These are phyloP conservation scores for Pseudisothecium myosuroides DNA, from an alignment of 225 moss, liverwort and hornwort genomes.

Conservation along the genomic window DNA sequence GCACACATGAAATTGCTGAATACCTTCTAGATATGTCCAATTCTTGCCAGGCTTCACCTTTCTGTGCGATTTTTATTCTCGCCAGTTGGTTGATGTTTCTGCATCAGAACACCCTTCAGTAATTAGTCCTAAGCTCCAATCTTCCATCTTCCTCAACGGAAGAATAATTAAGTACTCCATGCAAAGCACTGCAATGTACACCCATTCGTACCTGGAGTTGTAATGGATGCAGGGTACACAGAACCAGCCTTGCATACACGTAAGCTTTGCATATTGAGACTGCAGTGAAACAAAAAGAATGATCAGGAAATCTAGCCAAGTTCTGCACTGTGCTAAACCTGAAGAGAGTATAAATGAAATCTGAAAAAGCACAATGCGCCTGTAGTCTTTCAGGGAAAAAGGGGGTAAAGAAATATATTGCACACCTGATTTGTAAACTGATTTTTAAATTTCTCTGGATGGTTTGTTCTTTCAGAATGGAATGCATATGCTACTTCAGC, in stretches of 20 bases:
- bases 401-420: not conserved
- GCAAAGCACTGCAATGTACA: not conserved
- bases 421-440: slow-evolving; percentile 76
- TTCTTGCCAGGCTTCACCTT: slow-evolving; percentile 46
- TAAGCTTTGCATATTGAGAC: slow-evolving; percentile 47
- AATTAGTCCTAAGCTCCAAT: not conserved
- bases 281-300: slow-evolving; percentile 10
- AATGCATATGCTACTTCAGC: slow-evolving; percentile 71
- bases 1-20: not conserved
- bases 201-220: slow-evolving; percentile 29
- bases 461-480: slow-evolving; percentile 38
- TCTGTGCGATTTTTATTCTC: slow-evolving; percentile 50
- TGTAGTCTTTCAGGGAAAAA: not conserved
- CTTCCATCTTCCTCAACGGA: not conserved
- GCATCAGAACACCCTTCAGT: not conserved
- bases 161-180: not conserved
- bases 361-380: not conserved
- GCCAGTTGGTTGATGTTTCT: slow-evolving; percentile 72
- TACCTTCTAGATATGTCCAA: slow-evolving; percentile 49
- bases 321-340: not conserved
- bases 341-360: not conserved
- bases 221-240: slow-evolving; percentile 58
- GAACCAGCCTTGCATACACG: slow-evolving; percentile 75
- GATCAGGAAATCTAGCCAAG: not conserved
- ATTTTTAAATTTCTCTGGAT: slow-evolving; percentile 78